Evolutionary conservation across 768 basidiomycete genomes (phyloP), one percentile per base, ranked within the genome.

Genomic region (Podaxis rugospora): DNA sequence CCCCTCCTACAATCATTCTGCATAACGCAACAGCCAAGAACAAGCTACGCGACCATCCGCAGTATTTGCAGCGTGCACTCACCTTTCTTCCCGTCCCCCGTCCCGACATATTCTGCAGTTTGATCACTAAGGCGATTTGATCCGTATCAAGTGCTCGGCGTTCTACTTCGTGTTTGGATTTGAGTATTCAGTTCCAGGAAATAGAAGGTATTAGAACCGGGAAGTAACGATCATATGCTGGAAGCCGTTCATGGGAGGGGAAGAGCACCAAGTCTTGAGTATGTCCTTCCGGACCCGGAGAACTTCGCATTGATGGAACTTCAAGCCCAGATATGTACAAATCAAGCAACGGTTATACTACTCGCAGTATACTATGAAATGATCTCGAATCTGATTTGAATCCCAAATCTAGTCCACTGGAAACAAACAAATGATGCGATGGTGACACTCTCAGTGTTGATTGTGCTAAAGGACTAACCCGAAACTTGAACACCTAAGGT

Each of bases 131-230:
- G 4, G 66, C 68, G 2, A 28, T 57, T 61, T 83, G 83, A 27
- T 74, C 69, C 66, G 82, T 68, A 57, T 72, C 65, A 21, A 58
- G 5, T 6, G 21, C 50, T 10, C 63, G 66, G 46, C 66, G 69
- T 2, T 51, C 53, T 32, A 35, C 32, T 1, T 60, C 59, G 1
- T 68, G 66, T 65, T 83, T 76, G 85, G 49, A 88, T 80, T 7
- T 86, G 78, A 0, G 85, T 85, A 62, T 90, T 89, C 82, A 89
- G 84, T 69, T 90, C 88, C 13, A 90, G 75, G 61, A 89, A 90
- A 73, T 78, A 89, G 71, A 86, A 88, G 0, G 75, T 65, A 0
- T 75, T 79, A 1, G 80, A 32, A 32, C 32, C 32, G 7, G 32
- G 7, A 32, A 32, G 32, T 32, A 2, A 32, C 2, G 7, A 9